Base-by-base conservation (phyloP, 345 rosid genomes). In the Camelina sativa region DNA sequence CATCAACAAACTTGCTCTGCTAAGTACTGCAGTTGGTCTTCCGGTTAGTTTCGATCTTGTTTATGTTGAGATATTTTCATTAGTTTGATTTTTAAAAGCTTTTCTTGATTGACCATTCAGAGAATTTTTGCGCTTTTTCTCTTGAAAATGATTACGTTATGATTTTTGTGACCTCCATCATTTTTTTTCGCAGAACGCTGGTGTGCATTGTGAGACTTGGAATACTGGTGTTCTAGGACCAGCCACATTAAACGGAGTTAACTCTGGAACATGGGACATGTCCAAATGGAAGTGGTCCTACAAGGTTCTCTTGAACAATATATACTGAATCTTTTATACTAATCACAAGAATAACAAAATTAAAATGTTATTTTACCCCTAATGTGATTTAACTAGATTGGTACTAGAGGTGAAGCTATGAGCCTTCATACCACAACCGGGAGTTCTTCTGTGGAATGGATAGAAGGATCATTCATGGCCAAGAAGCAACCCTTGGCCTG, bases 221-320 rank as follows among this genome's bases (percentile, higher is more conserved):
- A 69, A 82, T 43, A 81, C 81, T 6, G 97, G 98, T 40, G 77
- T 94, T 68, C 80, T 71, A 48, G 97, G 98, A 37, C 92, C 96
- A 11, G 88, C 84, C 55, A 75, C 84, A 19, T 65, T 94, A 12
- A 72, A 71, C 8, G 96, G 98, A 37, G 86, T 90, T 43, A 84
- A 90, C 53, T 80, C 80, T 47, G 95, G 97, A 65, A 76, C 59
- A 25, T 78, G 75, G 76, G 96, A 91, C 80, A 76, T 91, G 67
- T 78, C 96, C 52, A 80, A 92, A 89, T 82, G 89, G 71, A 87
- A 86, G 67, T 94, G 98, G 97, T 85, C 91, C n/a, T 86, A 87
- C 81, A 82, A 86, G 96, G 98, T 91, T 17, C 16, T 56, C 9
- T 11, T 77, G 28, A 65, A 62, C 30, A 68, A 11, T 25, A 35